A percentile compares a stretch with the other conserved stretches of the same genome.
These are phyloP conservation scores for Candida parachauliodes DNA, from an alignment of 805 yeast species.

Conservation along the genomic window DNA sequence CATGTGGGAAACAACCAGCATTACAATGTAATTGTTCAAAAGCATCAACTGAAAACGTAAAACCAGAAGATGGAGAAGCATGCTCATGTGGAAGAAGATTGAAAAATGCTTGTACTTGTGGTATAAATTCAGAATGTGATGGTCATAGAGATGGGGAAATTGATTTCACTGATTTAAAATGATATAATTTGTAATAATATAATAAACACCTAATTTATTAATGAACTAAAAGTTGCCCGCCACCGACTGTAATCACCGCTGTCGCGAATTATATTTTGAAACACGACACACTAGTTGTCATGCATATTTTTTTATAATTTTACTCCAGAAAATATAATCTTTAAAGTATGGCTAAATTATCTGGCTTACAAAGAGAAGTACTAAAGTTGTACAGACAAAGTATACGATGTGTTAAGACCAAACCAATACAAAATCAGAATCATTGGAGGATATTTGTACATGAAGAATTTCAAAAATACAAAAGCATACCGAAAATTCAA, in stretches of 20 bases:
- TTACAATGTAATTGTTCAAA: constrained; percentile 52
- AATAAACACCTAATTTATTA: not conserved
- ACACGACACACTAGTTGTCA: too few relatives aligned
- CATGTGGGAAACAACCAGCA: constrained; percentile 61
- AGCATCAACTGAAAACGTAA: constrained; percentile 49
- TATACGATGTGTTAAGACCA: constrained; percentile 41
- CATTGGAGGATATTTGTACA: constrained; percentile 47
- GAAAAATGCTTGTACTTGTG: constrained; percentile 54
- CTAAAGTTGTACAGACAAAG: constrained; percentile 48
- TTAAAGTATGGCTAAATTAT: constrained; percentile 30
- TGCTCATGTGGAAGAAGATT: constrained; percentile 61
- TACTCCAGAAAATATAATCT: not conserved
- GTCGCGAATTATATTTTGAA: too few relatives aligned
- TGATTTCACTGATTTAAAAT: constrained; percentile 48
- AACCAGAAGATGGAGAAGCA: constrained; percentile 38
- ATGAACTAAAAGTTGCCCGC: too few relatives aligned
- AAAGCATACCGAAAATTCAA: constrained; percentile 64
- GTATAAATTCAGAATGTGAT: constrained; percentile 36
- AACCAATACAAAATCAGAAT: constrained; percentile 44
- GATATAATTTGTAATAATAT: constrained; percentile 3
- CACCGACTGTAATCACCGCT: too few relatives aligned
- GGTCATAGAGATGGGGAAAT: constrained; percentile 53
- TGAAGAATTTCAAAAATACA: constrained; percentile 60
- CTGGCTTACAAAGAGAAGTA: constrained; percentile 47
- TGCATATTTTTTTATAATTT: not conserved